These are phyloP conservation scores for Neurospora sp. DNA, from an alignment of 495 filamentous ascomycete genomes.

Conservation along the genomic window DNA sequence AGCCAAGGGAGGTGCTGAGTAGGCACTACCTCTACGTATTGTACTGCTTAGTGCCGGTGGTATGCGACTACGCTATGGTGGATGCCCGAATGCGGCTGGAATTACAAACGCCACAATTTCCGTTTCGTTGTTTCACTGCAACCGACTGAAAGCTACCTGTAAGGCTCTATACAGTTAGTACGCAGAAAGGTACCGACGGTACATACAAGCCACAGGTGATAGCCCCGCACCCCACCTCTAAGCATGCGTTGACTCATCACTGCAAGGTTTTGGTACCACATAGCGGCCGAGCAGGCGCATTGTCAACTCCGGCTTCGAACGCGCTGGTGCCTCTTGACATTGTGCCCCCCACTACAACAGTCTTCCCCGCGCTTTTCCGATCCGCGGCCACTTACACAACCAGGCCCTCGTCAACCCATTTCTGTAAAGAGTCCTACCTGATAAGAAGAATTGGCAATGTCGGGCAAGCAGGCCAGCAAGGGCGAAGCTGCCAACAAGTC, in stretches of 20 bases:
- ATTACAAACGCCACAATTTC: background rate
- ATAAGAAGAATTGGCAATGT: constrained; percentile 23
- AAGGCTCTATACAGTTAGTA: background rate
- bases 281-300: background rate
- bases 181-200: background rate
- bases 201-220: background rate
- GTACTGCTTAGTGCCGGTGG: background rate
- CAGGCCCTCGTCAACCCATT: background rate
- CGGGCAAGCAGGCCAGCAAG: constrained; percentile 35
- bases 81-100: background rate
- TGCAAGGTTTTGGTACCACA: background rate
- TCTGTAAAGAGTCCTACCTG: background rate
- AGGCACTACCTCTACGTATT: background rate
- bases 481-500: constrained; percentile 32
- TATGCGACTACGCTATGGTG: background rate
- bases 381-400: background rate
- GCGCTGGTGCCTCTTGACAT: background rate
- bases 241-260: background rate
- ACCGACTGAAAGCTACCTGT: background rate
- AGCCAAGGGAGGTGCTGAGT: background rate
- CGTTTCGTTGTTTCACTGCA: too few species aligned
- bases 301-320: background rate
- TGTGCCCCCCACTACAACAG: too few species aligned
- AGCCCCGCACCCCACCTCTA: background rate
- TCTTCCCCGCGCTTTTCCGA: background rate